These are phyloP conservation scores for Fusarium sp. DNA, from an alignment of 2,329 filamentous ascomycete genomes.

Conservation along the genomic window DNA sequence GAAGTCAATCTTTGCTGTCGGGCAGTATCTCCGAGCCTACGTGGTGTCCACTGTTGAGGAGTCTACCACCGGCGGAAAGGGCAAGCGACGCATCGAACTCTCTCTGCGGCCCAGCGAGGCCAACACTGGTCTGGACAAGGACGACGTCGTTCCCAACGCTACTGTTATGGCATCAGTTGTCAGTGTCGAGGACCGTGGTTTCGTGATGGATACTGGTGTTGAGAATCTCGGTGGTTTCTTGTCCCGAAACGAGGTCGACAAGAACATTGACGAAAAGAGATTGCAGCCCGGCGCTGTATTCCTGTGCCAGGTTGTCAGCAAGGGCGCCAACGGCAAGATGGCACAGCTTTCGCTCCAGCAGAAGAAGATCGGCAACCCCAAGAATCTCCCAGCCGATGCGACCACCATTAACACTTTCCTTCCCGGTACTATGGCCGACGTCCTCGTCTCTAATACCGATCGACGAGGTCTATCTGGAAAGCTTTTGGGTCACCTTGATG, in stretches of 20 bases:
- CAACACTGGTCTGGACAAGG: constrained; percentile 78
- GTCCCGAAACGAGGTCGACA: constrained; percentile 82
- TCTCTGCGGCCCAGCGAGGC: constrained; percentile 82
- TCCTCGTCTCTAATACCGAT: constrained; percentile 82
- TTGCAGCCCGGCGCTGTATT: constrained; percentile 87
- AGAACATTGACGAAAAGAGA: constrained; percentile 70
- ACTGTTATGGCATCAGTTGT: constrained; percentile 88
- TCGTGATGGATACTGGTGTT: constrained; percentile 91
- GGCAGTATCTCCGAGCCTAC: constrained; percentile 88
- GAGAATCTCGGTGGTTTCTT: constrained; percentile 83
- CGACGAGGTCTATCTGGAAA: constrained; percentile 85
- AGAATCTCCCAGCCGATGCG: constrained; percentile 76
- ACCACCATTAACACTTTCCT: constrained; percentile 91
- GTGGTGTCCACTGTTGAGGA: constrained; percentile 83
- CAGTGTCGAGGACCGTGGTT: constrained; percentile 95
- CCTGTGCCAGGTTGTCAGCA: constrained; percentile 81
- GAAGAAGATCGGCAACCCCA: constrained; percentile 73
- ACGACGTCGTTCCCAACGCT: constrained; percentile 78
- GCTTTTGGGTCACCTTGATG: constrained; percentile 90
- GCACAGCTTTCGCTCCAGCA: constrained; percentile 84
- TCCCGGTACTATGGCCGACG: constrained; percentile 89
- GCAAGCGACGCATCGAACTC: constrained; percentile 85
- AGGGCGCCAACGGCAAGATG: constrained; percentile 82
- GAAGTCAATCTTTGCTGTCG: constrained; percentile 78
- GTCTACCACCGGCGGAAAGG: constrained; percentile 65